Evolutionary conservation across 2,329 filamentous ascomycete genomes (phyloP), one percentile per base, ranked within the genome.

Genomic region (Graphilbum fragrans): DNA sequence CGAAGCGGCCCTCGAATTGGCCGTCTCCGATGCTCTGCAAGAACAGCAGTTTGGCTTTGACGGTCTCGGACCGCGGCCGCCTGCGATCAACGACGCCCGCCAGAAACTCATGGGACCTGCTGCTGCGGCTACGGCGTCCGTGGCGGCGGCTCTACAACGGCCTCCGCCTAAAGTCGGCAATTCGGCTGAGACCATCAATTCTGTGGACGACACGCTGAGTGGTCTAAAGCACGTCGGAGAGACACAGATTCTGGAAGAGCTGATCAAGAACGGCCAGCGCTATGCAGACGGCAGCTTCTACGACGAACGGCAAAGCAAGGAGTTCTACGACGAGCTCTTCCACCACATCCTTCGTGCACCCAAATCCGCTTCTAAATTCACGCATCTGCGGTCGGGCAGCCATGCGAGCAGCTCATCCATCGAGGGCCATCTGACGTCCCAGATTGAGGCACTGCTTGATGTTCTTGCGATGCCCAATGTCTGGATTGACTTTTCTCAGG

Each of bases 401-500:
- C n/a, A 21, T 16, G 7, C 31, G 9, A 7, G n/a, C 32, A 14
- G 17, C 25, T 14, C 14, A 5, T 16, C 33, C 33, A 10, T 3
- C 5, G 8, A n/a, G 18, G 21, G 21, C 51, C 74, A 80, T 41
- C 62, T 86, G 18, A 69, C 78, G 35, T 77, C 82, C 29, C 82
- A 86, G 53, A 84, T 86, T 42, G 68, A 79, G 49, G 72, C 77
- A 4, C 60, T 86, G 17, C 67, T 86, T 36, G 76, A 76, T 53
- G 72, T 81, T 10, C 66, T 86, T 35, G 73, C 71, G 1, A 62
- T 74, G 8, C 69, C 77, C 41, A 79, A 80, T 42, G 72, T 83
- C 36, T 86, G 82, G 82, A 70, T 82, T 39, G 80, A 86, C 57
- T 82, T 86, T 49, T 81, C 79, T 18, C 69, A 78, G 25, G 77